phyloP scores from a whole-genome alignment of 2,329 filamentous ascomycete species.

The Calonectria multiphialidica region DNA sequence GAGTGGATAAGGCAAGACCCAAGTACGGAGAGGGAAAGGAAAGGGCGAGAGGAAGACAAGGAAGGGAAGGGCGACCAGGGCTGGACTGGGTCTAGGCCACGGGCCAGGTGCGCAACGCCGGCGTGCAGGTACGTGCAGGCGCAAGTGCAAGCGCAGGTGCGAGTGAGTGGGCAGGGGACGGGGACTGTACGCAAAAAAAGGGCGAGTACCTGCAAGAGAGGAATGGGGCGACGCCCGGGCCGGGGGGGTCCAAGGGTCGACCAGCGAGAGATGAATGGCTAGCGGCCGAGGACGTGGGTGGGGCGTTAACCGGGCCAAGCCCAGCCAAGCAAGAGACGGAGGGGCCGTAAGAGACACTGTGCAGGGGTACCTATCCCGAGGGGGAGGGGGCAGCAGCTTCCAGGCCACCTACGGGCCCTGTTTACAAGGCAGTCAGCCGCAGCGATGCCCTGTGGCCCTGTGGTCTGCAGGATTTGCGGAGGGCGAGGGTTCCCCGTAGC shows the following conservation, averaged over 20 bases:
- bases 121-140: constrained; percentile 24
- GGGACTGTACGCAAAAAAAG: constrained; percentile 17
- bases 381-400: background rate
- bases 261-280: constrained; percentile 20
- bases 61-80: constrained; percentile 19
- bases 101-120: constrained; percentile 4
- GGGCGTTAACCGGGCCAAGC: constrained; percentile 11
- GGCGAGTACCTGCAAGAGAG: constrained; percentile 17
- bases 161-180: constrained; percentile 22
- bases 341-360: constrained; percentile 40
- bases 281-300: constrained; percentile 29
- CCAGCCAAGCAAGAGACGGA: constrained; percentile 25
- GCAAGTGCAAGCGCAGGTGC: constrained; percentile 30
- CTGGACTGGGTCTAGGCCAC: constrained; percentile 18
- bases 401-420: background rate
- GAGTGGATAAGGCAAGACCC: constrained; percentile 29
- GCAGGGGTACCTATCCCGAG: constrained; percentile 37
- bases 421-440: constrained; percentile 10
- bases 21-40: constrained; percentile 3
- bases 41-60: constrained; percentile 5
- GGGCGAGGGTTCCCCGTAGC: constrained; percentile 1
- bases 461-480: background rate
- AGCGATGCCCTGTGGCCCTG: background rate
- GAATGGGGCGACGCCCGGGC: constrained; percentile 20
- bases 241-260: constrained; percentile 22